A percentile compares a stretch with the other conserved stretches of the same genome.
These are phyloP conservation scores for Cladosporium sp. DNA, from an alignment of 2,329 filamentous ascomycete genomes.

Conservation along the genomic window DNA sequence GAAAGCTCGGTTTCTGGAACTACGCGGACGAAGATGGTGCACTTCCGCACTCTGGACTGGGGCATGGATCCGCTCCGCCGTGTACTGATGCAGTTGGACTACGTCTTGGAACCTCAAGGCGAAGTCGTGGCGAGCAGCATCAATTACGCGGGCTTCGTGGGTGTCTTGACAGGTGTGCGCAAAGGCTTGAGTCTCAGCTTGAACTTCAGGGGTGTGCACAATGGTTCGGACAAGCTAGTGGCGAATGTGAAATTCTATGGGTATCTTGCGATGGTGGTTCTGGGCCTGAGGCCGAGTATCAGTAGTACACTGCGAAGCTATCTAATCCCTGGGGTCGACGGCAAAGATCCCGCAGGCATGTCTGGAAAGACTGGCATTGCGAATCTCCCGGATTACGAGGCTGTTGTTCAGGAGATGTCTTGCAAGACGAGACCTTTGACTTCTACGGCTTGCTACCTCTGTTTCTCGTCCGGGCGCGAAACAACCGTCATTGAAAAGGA, in stretches of 20 bases:
- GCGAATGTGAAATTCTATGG: slow-evolving; percentile 47
- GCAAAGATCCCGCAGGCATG: background rate
- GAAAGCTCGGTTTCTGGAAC: background rate
- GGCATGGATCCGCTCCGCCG: slow-evolving; percentile 47
- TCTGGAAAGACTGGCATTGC: background rate
- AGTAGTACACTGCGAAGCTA: slow-evolving; percentile 53
- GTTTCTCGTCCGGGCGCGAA: slow-evolving; percentile 54
- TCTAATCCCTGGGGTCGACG: slow-evolving; percentile 37
- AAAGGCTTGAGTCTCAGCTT: slow-evolving; percentile 51
- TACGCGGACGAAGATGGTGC: slow-evolving; percentile 48
- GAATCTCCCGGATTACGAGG: slow-evolving; percentile 26
- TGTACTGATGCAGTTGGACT: slow-evolving; percentile 46
- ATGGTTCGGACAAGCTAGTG: slow-evolving; percentile 39
- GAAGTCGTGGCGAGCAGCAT: slow-evolving; percentile 51
- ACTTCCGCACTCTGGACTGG: slow-evolving; percentile 58
- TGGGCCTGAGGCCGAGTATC: slow-evolving; percentile 58
- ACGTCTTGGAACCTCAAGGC: slow-evolving; percentile 36
- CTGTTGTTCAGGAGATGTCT: slow-evolving; percentile 31
- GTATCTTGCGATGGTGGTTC: slow-evolving; percentile 56
- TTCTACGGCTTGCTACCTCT: slow-evolving; percentile 60
- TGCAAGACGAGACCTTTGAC: slow-evolving; percentile 32
- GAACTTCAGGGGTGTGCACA: slow-evolving; percentile 55
- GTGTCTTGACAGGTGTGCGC: slow-evolving; percentile 54
- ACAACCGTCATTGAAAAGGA: slow-evolving; percentile 61
- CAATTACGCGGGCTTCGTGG: slow-evolving; percentile 56